These are phyloP conservation scores for Stachybotrys echinatus DNA, from an alignment of 2,329 filamentous ascomycete genomes.

Conservation along the genomic window DNA sequence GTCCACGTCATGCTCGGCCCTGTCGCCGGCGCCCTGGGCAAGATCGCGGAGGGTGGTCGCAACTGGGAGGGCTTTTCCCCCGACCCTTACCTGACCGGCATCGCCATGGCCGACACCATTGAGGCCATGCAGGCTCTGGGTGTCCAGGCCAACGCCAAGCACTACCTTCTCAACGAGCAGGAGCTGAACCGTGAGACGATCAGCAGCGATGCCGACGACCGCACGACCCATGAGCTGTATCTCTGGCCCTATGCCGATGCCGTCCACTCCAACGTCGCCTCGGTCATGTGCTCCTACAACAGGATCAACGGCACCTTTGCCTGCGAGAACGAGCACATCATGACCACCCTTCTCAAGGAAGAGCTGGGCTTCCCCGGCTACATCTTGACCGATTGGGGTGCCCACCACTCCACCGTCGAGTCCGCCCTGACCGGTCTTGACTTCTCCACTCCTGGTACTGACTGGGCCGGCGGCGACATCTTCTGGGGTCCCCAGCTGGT, in stretches of 20 bases:
- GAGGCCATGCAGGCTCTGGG: constrained; percentile 41
- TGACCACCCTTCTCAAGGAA: constrained; percentile 62
- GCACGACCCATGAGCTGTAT: constrained; percentile 58
- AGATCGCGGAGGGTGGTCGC: constrained; percentile 28
- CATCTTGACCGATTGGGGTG: constrained; percentile 63
- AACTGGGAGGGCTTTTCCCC: constrained; percentile 61
- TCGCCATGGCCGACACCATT: constrained; percentile 53
- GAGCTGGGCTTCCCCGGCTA: constrained; percentile 60
- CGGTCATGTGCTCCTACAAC: constrained; percentile 62
- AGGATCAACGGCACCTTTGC: constrained; percentile 67
- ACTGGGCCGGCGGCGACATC: constrained; percentile 46
- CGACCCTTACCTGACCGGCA: constrained; percentile 66
- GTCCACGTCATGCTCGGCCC: constrained; percentile 75
- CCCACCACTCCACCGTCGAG: constrained; percentile 59
- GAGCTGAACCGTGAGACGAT: constrained; percentile 60
- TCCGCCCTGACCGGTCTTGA: constrained; percentile 63
- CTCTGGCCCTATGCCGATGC: constrained; percentile 68
- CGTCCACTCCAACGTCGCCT: constrained; percentile 53
- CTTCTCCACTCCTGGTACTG: constrained; percentile 63
- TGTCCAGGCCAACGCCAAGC: constrained; percentile 44
- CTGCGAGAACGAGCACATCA: constrained; percentile 62
- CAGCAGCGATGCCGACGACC: constrained; percentile 55
- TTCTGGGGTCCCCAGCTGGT: constrained; percentile 52
- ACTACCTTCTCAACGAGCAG: constrained; percentile 71
- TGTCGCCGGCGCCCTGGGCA: constrained; percentile 33